Evolutionary conservation across 768 basidiomycete genomes (phyloP).

Genomic region (Zangia roseola): DNA sequence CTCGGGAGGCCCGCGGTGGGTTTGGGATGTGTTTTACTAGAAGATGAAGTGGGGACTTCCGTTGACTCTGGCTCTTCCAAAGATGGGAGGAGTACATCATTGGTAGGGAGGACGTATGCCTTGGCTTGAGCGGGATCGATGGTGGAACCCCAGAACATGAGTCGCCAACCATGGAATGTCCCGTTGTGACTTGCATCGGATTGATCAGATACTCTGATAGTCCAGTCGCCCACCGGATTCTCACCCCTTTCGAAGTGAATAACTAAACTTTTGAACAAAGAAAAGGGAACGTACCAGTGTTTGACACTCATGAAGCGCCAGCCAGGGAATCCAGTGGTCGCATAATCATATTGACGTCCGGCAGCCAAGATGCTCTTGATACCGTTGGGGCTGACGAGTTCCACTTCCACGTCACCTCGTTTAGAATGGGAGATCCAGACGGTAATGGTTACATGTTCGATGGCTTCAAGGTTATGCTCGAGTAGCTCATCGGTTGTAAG

Average conservation of each 20-base stretch:
- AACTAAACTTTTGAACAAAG: neutral
- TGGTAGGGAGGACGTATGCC: constrained; percentile 57
- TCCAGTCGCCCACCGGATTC: constrained; percentile 88
- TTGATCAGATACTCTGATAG: constrained; percentile 81
- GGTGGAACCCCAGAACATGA: constrained; percentile 88
- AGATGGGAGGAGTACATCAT: constrained; percentile 50
- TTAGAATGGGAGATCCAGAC: constrained; percentile 90
- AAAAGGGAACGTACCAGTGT: constrained; percentile 67
- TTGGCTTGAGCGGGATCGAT: constrained; percentile 68
- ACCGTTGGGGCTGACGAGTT: constrained; percentile 81
- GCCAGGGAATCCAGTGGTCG: constrained; percentile 73
- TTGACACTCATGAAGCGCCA: constrained; percentile 99
- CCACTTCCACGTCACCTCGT: constrained; percentile 92
- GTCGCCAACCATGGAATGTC: constrained; percentile 85
- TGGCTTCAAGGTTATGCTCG: constrained; percentile 74
- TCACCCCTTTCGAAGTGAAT: constrained; percentile 70
- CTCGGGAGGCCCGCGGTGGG: constrained; percentile 86
- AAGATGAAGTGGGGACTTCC: constrained; percentile 38
- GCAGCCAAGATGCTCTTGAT: constrained; percentile 83
- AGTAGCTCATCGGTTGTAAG: constrained; percentile 66
- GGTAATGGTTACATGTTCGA: constrained; percentile 91
- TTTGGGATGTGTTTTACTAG: constrained; percentile 69
- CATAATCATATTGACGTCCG: constrained; percentile 62
- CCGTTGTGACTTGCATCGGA: constrained; percentile 55
- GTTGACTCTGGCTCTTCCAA: constrained; percentile 42